These are phyloP conservation scores for Groenewaldozyma salmanticensis DNA, from an alignment of 805 yeast species.

Conservation along the genomic window DNA sequence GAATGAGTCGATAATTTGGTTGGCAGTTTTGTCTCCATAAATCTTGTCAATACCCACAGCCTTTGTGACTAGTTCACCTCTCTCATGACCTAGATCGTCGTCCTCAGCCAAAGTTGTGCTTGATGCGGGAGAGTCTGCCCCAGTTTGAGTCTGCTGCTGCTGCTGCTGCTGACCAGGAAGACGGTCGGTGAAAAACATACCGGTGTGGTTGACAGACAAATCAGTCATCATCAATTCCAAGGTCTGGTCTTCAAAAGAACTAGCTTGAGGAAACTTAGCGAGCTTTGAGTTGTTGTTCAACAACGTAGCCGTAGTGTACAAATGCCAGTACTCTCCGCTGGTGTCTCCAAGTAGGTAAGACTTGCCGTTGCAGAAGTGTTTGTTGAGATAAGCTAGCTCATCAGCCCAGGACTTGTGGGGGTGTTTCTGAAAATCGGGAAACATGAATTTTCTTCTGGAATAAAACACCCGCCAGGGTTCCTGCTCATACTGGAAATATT, in stretches of 20 bases:
- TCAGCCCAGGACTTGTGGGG: slow-evolving; percentile 80
- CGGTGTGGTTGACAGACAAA: slow-evolving; percentile 46
- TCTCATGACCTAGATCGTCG: slow-evolving; percentile 65
- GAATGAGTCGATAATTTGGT: slow-evolving; percentile 62
- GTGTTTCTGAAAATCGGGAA: slow-evolving; percentile 72
- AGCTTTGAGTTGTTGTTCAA: slow-evolving; percentile 1
- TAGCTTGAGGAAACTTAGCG: neutral
- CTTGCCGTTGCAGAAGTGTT: slow-evolving; percentile 50
- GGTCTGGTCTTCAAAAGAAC: slow-evolving; percentile 47
- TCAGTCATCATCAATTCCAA: slow-evolving; percentile 90
- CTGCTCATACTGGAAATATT: slow-evolving; percentile 33
- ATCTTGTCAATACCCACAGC: slow-evolving; percentile 53
- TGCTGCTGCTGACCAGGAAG: slow-evolving; percentile 16
- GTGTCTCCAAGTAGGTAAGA: slow-evolving; percentile 74
- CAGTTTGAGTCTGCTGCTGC: slow-evolving; percentile 3
- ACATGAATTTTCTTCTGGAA: slow-evolving; percentile 87
- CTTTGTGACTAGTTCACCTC: slow-evolving; percentile 62
- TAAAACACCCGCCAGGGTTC: slow-evolving; percentile 65
- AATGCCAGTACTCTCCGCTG: slow-evolving; percentile 82
- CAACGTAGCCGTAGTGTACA: slow-evolving; percentile 48
- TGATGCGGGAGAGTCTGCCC: slow-evolving; percentile 11
- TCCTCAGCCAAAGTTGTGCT: neutral
- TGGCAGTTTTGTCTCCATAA: slow-evolving; percentile 28
- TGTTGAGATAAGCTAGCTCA: slow-evolving; percentile 64
- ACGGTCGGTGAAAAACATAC: slow-evolving; percentile 49